Evolutionary conservation across 2,329 filamentous ascomycete genomes (phyloP), one percentile per base, ranked within the genome.

Genomic region (Aureobasidium sp.): DNA sequence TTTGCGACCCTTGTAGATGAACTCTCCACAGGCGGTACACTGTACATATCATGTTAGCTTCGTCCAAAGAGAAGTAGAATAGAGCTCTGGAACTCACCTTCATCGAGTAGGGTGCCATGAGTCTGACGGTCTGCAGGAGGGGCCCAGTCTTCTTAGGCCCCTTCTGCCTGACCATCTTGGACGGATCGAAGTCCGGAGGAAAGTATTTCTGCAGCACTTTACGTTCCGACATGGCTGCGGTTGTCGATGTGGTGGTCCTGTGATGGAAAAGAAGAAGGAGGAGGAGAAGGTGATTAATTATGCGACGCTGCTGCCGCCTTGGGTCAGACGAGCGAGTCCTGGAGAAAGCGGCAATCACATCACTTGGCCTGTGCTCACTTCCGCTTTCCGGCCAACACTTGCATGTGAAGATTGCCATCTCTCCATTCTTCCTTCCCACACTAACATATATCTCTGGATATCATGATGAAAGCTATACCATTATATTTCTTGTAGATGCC

Each of bases 81-180:
- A 21, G 21, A 21, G 21, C 21, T 21, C 21, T 21, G 21, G 21
- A 21, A 21, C 21, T 21, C 21, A 21, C 21, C 21, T 86, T 87
- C 85, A 92, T 90, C 55, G 82, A 85, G 76, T 92, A 94, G 3
- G 91, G 90, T 0, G 89, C 88, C 91, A 97, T 97, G 37, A 97
- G 81, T 48, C 92, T 87, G 59, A 97, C 91, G 0, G 88, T 91
- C 70, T 95, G 90, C 9, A 91, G 82, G 4, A 41, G 90, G 0
- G 90, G 90, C 0, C 90, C 92, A 6, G 83, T 82, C 61, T 85
- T 79, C 72, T 92, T 92, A 9, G 85, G 84, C 32, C 79, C 86
- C 64, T 85, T 86, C 21, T 90, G 85, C 51, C 72, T 68, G 30
- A 82, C 81, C 75, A 97, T 84, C 69, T 89, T 86, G 30, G 85